These are phyloP conservation scores for Rhizopogon vulgaris DNA, from an alignment of 768 basidiomycete genomes.

Conservation along the genomic window DNA sequence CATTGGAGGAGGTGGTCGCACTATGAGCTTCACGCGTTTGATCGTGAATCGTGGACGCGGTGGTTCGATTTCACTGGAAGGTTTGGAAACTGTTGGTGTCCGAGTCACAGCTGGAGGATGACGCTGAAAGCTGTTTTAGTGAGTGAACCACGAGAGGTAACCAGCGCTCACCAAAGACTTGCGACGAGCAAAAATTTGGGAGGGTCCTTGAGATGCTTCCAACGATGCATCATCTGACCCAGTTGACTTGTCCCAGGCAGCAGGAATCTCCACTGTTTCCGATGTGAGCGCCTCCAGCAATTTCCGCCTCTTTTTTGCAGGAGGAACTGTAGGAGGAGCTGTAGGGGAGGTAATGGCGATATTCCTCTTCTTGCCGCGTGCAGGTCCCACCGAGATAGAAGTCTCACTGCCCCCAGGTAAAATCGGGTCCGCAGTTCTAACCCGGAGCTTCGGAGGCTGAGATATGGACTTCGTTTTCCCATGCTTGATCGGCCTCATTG, in stretches of 20 bases:
- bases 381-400: not conserved
- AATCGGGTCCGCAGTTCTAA: not conserved
- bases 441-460: not conserved
- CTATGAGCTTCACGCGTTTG: conserved; percentile 60
- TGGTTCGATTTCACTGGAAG: not conserved
- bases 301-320: conserved; percentile 23
- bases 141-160: not conserved
- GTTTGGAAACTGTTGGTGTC: not conserved
- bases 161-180: not conserved
- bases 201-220: not conserved
- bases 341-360: not conserved
- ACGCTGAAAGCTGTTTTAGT: not conserved
- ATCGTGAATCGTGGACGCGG: conserved; percentile 23
- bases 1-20: conserved; percentile 54
- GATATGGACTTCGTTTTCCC: conserved; percentile 18
- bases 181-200: not conserved
- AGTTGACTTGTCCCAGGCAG: not conserved
- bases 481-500: conserved; percentile 15
- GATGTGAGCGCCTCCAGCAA: conserved; percentile 2
- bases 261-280: not conserved
- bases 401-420: not conserved
- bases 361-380: conserved; percentile 1
- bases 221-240: not conserved
- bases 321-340: conserved; percentile 14
- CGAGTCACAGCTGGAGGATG: not conserved